A percentile compares a stretch with the other conserved stretches of the same genome.
Conservation (phyloP, 352 stramenopile species). For the Globisporangium emineosum region DNA sequence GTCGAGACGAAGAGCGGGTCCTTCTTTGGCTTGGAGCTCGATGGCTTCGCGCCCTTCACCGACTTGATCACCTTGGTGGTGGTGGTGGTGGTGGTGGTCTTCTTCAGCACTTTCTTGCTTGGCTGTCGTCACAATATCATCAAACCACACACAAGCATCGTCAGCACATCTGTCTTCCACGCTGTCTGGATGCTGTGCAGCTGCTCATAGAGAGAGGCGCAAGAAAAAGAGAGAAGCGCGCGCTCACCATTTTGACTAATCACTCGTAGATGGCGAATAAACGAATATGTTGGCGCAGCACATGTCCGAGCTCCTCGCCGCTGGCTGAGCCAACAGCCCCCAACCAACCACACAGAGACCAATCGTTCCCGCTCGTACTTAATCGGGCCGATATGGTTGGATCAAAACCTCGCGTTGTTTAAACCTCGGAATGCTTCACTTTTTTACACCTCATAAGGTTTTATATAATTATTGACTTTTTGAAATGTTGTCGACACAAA, state of each 20-base stretch:
- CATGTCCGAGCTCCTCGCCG: background rate
- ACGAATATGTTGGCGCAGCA: conserved; percentile 38
- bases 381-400: background rate
- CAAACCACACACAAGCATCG: background rate
- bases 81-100: conserved; percentile 63
- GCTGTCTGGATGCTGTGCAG: background rate
- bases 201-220: no score
- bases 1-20: conserved; percentile 93
- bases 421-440: no score
- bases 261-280: conserved; percentile 85
- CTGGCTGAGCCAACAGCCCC: background rate
- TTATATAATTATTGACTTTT: no score
- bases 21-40: conserved; percentile 78
- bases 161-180: background rate
- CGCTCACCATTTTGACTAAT: conserved; percentile 52
- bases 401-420: background rate
- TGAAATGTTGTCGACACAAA: no score
- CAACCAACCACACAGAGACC: background rate
- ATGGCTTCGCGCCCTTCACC: conserved; percentile 59
- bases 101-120: conserved; percentile 85
- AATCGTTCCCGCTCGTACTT: background rate
- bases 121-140: conserved; percentile 30
- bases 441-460: background rate
- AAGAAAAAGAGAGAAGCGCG: background rate
- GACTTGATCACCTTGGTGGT: conserved; percentile 56